phyloP scores from a whole-genome alignment of 2,329 filamentous ascomycete genomes.

The Fusarium pininemorale region DNA sequence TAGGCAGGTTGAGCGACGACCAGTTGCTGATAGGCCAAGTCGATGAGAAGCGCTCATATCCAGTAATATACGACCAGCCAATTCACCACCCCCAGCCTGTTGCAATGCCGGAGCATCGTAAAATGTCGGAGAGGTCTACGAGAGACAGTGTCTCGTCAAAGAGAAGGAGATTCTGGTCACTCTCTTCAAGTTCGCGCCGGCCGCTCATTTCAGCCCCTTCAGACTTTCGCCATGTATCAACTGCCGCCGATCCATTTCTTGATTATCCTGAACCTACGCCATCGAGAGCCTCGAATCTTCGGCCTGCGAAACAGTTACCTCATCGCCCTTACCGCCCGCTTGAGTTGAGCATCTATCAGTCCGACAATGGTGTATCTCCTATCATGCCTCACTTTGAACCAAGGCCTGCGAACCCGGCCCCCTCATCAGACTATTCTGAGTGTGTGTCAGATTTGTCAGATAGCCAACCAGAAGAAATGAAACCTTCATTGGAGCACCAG shows the following conservation, averaged over 20 bases:
- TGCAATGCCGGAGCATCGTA: slow-evolving; percentile 34
- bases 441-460: slow-evolving; percentile 43
- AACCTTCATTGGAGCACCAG: slow-evolving; percentile 47
- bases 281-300: slow-evolving; percentile 34
- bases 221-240: slow-evolving; percentile 68
- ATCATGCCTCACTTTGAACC: slow-evolving; percentile 62
- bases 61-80: slow-evolving; percentile 44
- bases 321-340: slow-evolving; percentile 61
- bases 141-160: slow-evolving; percentile 55
- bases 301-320: slow-evolving; percentile 37
- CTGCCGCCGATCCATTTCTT: slow-evolving; percentile 54
- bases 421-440: slow-evolving; percentile 49
- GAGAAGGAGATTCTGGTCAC: slow-evolving; percentile 58
- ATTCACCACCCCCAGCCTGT: slow-evolving; percentile 42
- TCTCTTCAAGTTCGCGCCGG: slow-evolving; percentile 56
- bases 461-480: slow-evolving; percentile 41
- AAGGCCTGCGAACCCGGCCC: slow-evolving; percentile 45
- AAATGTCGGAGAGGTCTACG: slow-evolving; percentile 40
- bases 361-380: slow-evolving; percentile 59
- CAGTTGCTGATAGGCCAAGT: slow-evolving; percentile 46
- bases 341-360: slow-evolving; percentile 63
- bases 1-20: slow-evolving; percentile 40
- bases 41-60: slow-evolving; percentile 42
- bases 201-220: slow-evolving; percentile 67
- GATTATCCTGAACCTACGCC: slow-evolving; percentile 32